Percentiles rank a stretch among this genome's conserved stretches.
phyloP scores from a whole-genome alignment of 345 rosid genomes.

The Passiflora organensis region DNA sequence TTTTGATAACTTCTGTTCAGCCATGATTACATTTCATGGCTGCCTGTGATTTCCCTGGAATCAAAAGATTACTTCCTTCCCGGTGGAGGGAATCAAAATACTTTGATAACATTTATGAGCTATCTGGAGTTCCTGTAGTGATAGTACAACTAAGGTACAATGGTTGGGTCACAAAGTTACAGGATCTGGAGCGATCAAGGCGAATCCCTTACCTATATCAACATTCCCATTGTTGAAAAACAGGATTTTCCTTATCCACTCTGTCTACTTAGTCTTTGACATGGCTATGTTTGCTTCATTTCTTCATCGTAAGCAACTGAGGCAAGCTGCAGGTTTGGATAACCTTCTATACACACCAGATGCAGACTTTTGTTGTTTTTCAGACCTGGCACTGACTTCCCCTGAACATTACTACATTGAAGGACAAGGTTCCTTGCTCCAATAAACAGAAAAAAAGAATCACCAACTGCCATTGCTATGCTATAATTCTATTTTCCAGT shows the following conservation, averaged over 20 bases:
- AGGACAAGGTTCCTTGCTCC: conserved; percentile 95
- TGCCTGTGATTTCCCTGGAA: conserved; percentile 98
- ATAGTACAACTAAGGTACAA: conserved; percentile 93
- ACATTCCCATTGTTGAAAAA: neutral
- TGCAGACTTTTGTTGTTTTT: conserved; percentile 97
- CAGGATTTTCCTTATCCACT: neutral
- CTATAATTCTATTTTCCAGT: conserved; percentile 35
- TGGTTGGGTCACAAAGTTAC: conserved; percentile 95
- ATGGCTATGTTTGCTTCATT: neutral
- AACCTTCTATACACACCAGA: conserved; percentile 95
- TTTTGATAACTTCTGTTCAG: neutral
- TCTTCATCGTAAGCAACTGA: conserved; percentile 54
- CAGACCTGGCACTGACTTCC: conserved; percentile 86
- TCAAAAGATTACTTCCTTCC: conserved; percentile 79
- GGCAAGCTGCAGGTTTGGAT: conserved; percentile 74
- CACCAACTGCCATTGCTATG: no score
- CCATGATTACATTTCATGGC: conserved; percentile 16
- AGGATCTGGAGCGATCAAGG: conserved; percentile 80
- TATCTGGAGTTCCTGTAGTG: conserved; percentile 86
- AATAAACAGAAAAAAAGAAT: conserved; percentile 54
- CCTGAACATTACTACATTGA: conserved; percentile 92
- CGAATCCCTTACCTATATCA: conserved; percentile 20
- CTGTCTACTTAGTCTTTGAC: neutral
- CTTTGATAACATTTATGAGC: conserved; percentile 73
- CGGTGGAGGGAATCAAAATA: conserved; percentile 73